Evolutionary conservation across 202 grass and related monocot species (phyloP).

Genomic region (Cymbopogon flexuosus): DNA sequence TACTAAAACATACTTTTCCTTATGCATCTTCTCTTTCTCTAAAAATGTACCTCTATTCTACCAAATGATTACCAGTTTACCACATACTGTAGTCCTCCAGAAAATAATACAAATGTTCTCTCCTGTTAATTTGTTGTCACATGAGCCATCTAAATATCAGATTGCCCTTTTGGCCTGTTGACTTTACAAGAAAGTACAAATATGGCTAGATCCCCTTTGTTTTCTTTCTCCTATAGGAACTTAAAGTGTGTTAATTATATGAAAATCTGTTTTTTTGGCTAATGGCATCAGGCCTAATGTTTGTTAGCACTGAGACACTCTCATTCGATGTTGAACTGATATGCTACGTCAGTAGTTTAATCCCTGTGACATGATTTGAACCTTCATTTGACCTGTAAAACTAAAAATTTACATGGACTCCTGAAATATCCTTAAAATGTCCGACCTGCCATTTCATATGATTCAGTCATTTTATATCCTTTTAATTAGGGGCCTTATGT

Average conservation of each 20-base stretch:
- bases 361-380: background rate
- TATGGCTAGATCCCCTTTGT: background rate
- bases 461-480: background rate
- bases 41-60: background rate
- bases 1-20: constrained; percentile 8
- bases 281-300: background rate
- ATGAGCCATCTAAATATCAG: background rate
- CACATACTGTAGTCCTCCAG: background rate
- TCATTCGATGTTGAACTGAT: background rate
- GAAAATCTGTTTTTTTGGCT: background rate
- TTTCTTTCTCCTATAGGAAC: background rate
- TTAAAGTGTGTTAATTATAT: background rate
- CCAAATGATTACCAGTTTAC: background rate
- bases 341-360: background rate
- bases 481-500: background rate
- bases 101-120: background rate
- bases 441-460: background rate
- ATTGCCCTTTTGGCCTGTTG: background rate
- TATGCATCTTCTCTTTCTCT: constrained; percentile 14
- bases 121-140: background rate
- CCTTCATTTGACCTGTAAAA: background rate
- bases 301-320: background rate
- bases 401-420: background rate
- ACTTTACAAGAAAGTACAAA: background rate
- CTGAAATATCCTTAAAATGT: background rate